Evolutionary conservation across 345 rosid species (phyloP).

Genomic region (Kernera saxatilis): DNA sequence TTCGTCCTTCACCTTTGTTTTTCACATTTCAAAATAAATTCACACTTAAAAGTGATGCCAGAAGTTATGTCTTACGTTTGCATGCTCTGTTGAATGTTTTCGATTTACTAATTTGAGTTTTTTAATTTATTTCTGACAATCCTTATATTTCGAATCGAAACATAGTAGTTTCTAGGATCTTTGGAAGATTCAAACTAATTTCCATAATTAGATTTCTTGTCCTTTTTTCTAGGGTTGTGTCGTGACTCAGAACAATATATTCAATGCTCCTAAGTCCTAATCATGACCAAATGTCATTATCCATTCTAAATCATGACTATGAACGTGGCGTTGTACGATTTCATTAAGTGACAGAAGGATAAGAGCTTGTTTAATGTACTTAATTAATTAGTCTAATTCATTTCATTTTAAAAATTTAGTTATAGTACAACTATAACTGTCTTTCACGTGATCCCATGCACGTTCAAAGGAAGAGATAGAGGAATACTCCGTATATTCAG

Average conservation of each 20-base stretch:
- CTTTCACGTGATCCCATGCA: slow-evolving; percentile 17
- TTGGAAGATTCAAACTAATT: not conserved
- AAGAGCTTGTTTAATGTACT: not conserved
- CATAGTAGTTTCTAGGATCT: not conserved
- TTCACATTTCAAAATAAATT: not conserved
- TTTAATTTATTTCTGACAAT: not conserved
- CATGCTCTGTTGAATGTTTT: too few species aligned
- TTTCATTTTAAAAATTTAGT: not conserved
- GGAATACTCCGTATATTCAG: not conserved
- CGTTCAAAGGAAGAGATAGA: not conserved
- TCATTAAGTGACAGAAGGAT: not conserved
- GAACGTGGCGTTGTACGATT: slow-evolving; percentile 12
- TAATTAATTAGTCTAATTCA: not conserved
- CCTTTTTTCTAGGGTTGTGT: not conserved
- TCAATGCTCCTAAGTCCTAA: not conserved
- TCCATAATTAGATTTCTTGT: not conserved
- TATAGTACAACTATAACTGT: not conserved
- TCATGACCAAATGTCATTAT: not conserved
- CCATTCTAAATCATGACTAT: not conserved
- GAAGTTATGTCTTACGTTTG: not conserved
- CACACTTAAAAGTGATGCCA: not conserved
- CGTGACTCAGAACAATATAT: not conserved
- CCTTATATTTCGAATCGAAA: not conserved
- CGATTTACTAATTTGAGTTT: not conserved
- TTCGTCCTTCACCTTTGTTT: not conserved